phyloP scores from a whole-genome alignment of 106 monocot genomes.

The Iris macrosiphon region DNA sequence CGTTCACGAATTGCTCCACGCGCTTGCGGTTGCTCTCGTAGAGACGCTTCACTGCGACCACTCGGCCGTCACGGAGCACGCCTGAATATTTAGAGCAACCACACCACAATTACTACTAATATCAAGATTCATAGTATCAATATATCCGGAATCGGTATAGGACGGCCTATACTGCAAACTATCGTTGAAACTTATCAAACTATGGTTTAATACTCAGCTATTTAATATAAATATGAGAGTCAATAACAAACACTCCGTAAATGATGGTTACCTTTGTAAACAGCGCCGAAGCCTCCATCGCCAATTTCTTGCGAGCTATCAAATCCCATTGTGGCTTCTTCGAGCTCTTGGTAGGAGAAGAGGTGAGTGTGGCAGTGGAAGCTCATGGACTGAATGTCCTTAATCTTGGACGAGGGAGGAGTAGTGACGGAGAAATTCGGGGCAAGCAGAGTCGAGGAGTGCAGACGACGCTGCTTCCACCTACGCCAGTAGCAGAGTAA shows the following conservation, averaged over 20 bases:
- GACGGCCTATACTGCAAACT: too few relatives aligned
- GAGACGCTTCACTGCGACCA: constrained; percentile 45
- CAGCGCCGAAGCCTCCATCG: constrained; percentile 28
- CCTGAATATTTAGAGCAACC: too few relatives aligned
- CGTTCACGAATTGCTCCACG: constrained; percentile 31
- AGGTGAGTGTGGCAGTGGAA: constrained; percentile 15
- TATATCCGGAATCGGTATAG: too few relatives aligned
- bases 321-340: constrained; percentile 25
- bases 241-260: too few relatives aligned
- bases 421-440: constrained; percentile 5
- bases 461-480: not conserved
- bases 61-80: constrained; percentile 35
- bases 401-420: too few relatives aligned
- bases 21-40: constrained; percentile 41
- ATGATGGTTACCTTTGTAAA: constrained; percentile 21
- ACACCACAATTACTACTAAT: too few relatives aligned
- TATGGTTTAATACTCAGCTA: too few relatives aligned
- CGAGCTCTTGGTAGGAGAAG: constrained; percentile 30
- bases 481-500: constrained; percentile 4
- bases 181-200: too few relatives aligned
- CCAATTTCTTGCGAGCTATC: constrained; percentile 16
- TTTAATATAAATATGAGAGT: too few relatives aligned
- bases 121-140: too few relatives aligned
- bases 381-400: not conserved
- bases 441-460: not conserved